Evolutionary conservation across 1,284 basidiomycete species (phyloP).

Genomic region (Mycosarcoma maydis): DNA sequence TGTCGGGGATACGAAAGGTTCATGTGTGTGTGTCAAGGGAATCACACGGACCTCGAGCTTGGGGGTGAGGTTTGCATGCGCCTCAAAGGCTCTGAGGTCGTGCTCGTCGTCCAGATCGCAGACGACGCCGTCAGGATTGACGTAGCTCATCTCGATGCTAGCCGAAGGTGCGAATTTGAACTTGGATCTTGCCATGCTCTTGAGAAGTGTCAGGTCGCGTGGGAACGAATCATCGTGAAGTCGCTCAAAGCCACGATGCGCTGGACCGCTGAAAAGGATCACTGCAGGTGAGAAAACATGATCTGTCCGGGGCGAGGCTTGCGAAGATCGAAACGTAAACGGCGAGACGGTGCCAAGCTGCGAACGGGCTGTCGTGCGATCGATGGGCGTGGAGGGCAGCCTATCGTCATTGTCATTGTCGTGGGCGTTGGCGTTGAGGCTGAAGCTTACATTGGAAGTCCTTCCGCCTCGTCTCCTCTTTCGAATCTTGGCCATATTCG

Average conservation of each 20-base stretch:
- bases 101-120: constrained; percentile 51
- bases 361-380: constrained; percentile 7
- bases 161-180: constrained; percentile 27
- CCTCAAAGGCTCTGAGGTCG: constrained; percentile 49
- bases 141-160: constrained; percentile 43
- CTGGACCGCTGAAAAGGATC: constrained; percentile 37
- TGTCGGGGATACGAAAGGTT: background rate
- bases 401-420: background rate
- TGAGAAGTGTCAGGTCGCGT: constrained; percentile 13
- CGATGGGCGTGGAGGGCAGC: constrained; percentile 21
- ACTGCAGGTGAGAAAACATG: constrained; percentile 28
- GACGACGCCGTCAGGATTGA: constrained; percentile 42
- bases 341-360: constrained; percentile 19
- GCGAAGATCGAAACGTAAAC: constrained; percentile 17
- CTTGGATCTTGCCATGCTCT: constrained; percentile 30
- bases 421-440: background rate
- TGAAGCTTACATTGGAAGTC: constrained; percentile 1
- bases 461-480: background rate
- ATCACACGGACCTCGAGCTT: constrained; percentile 40
- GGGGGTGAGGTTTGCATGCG: constrained; percentile 36
- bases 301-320: constrained; percentile 11
- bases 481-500: background rate
- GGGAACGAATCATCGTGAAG: constrained; percentile 37
- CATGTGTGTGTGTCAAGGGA: constrained; percentile 1
- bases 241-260: constrained; percentile 32